Percentiles rank a stretch among this genome's conserved stretches.
phyloP scores from a whole-genome alignment of 78 protist genomes.

The Thecamonas trahens region DNA sequence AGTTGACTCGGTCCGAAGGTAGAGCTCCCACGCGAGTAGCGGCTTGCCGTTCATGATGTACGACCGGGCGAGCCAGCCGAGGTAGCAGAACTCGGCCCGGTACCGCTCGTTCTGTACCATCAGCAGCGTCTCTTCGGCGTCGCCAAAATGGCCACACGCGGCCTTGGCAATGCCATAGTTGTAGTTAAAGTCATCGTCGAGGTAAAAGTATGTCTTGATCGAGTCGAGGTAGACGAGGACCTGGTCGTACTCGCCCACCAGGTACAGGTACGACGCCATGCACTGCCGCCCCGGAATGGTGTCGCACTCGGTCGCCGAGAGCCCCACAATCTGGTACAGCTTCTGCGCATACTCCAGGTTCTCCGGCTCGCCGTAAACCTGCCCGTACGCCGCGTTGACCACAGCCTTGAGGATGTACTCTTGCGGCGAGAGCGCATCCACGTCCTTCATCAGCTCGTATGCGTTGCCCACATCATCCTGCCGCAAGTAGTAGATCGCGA shows the following conservation, averaged over 20 bases:
- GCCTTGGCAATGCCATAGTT: conserved; percentile 54
- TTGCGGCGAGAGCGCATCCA: conserved; percentile 62
- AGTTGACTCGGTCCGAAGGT: conserved; percentile 55
- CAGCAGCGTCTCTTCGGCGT: conserved; percentile 55
- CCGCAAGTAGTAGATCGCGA: conserved; percentile 62
- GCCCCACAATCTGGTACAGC: conserved; percentile 69
- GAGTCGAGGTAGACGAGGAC: conserved; percentile 68
- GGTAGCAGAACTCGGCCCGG: conserved; percentile 37
- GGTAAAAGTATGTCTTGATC: conserved; percentile 54
- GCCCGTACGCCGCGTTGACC: conserved; percentile 52
- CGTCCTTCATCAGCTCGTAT: conserved; percentile 57
- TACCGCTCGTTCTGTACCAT: conserved; percentile 30
- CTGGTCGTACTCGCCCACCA: conserved; percentile 64
- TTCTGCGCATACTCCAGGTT: conserved; percentile 60
- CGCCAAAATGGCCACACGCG: conserved; percentile 24
- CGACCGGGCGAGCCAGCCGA: conserved; percentile 56
- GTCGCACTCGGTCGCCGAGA: conserved; percentile 68
- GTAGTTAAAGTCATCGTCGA: conserved; percentile 51
- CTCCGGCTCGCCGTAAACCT: conserved; percentile 26
- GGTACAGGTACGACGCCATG: conserved; percentile 76
- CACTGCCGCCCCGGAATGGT: conserved; percentile 86
- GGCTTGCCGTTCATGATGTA: conserved; percentile 46
- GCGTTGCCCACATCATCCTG: conserved; percentile 64
- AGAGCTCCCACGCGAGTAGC: conserved; percentile 69
- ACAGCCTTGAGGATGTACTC: conserved; percentile 82